Conservation (phyloP, 2,329 filamentous ascomycete genomes). For the Neospermospora avenae region DNA sequence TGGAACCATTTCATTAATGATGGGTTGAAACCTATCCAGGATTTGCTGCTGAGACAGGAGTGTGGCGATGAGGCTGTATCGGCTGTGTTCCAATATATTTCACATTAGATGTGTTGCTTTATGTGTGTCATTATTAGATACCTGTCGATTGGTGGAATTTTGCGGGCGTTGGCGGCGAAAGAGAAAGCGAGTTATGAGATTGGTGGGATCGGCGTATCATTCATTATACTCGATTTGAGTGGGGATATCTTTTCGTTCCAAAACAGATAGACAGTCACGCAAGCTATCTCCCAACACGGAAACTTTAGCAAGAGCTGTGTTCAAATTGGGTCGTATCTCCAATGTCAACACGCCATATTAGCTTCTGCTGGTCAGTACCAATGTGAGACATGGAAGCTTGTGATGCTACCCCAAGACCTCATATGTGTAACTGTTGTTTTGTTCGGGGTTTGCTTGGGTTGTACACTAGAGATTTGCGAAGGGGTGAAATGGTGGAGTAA, state of each 20-base stretch:
- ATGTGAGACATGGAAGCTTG: neutral
- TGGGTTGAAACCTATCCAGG: constrained; percentile 78
- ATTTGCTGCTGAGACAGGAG: constrained; percentile 86
- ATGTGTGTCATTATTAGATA: neutral
- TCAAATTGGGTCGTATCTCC: constrained; percentile 2
- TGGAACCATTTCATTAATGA: constrained; percentile 97
- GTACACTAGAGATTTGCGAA: neutral
- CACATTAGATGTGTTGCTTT: constrained; percentile 53
- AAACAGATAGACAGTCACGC: neutral
- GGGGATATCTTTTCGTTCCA: neutral
- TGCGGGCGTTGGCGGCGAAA: neutral
- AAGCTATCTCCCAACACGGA: neutral
- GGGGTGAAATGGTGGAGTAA: neutral
- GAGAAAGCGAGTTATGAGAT: neutral
- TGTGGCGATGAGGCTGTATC: constrained; percentile 75
- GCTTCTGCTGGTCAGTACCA: neutral
- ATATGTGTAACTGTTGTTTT: neutral
- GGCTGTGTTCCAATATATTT: constrained; percentile 98
- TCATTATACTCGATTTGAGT: neutral
- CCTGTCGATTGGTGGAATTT: neutral
- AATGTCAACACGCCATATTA: neutral
- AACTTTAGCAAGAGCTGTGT: neutral
- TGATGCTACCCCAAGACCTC: neutral
- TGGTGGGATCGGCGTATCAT: neutral
- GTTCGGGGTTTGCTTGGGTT: neutral